Evolutionary conservation across 352 stramenopile genomes (phyloP).

Genomic region (Globisporangium iwayamae): DNA sequence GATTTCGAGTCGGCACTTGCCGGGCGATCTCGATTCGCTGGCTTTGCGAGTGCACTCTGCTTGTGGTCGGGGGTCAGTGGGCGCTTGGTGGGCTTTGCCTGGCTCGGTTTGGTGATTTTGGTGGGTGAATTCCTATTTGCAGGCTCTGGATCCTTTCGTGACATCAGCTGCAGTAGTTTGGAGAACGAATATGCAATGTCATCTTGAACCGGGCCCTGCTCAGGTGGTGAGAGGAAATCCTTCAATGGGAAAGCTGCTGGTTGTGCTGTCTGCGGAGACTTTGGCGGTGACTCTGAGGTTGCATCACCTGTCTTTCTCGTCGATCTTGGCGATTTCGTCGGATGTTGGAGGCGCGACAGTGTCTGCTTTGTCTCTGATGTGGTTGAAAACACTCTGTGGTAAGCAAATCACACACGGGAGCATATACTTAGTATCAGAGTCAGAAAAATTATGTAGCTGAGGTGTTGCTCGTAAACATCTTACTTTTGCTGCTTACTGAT

Average conservation of each 20-base stretch:
- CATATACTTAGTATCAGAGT: neutral
- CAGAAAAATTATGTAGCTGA: neutral
- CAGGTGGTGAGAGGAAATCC: neutral
- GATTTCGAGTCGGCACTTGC: constrained; percentile 22
- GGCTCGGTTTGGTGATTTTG: constrained; percentile 1
- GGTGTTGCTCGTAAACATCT: neutral
- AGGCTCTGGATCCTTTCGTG: neutral
- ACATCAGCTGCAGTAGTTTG: constrained; percentile 30
- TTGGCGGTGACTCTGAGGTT: neutral
- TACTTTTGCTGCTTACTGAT: neutral
- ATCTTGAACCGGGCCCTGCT: constrained; percentile 7
- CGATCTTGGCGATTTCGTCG: constrained; percentile 7
- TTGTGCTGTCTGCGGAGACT: neutral
- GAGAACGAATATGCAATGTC: constrained; percentile 31
- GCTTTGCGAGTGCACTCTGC: neutral
- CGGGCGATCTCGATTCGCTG: constrained; percentile 5
- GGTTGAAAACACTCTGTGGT: no score
- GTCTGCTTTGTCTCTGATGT: neutral
- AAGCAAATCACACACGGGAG: neutral
- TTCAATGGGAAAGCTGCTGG: neutral
- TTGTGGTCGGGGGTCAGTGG: constrained; percentile 14
- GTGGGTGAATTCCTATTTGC: neutral
- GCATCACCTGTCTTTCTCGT: neutral
- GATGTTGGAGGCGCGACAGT: neutral
- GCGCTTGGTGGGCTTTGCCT: neutral